Percentiles rank a stretch among this genome's conserved stretches.
phyloP scores from a whole-genome alignment of 768 basidiomycete genomes.

The Ramaria sp. region DNA sequence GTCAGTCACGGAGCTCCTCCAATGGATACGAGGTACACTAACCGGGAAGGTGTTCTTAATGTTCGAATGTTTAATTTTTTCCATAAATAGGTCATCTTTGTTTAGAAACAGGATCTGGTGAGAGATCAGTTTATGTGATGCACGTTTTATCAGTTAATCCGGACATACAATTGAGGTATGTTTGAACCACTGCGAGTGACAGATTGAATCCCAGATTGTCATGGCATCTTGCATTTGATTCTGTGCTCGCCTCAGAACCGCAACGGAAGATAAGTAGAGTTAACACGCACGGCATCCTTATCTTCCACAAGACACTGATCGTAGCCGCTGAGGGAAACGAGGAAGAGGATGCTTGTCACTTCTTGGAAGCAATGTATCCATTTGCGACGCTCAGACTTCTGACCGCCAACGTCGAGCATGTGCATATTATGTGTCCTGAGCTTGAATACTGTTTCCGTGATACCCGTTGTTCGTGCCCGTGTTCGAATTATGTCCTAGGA shows the following conservation, averaged over 20 bases:
- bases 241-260: slow-evolving; percentile 25
- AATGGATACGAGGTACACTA: slow-evolving; percentile 15
- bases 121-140: background rate
- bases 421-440: slow-evolving; percentile 75
- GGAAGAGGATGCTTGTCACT: slow-evolving; percentile 85
- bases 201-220: slow-evolving; percentile 98
- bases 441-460: slow-evolving; percentile 78
- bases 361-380: slow-evolving; percentile 96
- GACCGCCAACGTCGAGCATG: slow-evolving; percentile 84
- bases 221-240: slow-evolving; percentile 99
- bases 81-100: slow-evolving; percentile 88
- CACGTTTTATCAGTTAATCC: background rate
- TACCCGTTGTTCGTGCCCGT: slow-evolving; percentile 82
- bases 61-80: slow-evolving; percentile 71
- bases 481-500: slow-evolving; percentile 68
- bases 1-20: background rate
- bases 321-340: slow-evolving; percentile 87
- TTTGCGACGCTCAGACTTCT: slow-evolving; percentile 87
- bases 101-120: slow-evolving; percentile 85
- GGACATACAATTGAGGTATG: slow-evolving; percentile 76
- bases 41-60: slow-evolving; percentile 88
- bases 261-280: background rate
- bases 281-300: slow-evolving; percentile 63
- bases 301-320: slow-evolving; percentile 93
- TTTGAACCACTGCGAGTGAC: slow-evolving; percentile 96